phyloP scores from a whole-genome alignment of 225 moss, liverwort and hornwort species.

The Rhytidiadelphus loreus region DNA sequence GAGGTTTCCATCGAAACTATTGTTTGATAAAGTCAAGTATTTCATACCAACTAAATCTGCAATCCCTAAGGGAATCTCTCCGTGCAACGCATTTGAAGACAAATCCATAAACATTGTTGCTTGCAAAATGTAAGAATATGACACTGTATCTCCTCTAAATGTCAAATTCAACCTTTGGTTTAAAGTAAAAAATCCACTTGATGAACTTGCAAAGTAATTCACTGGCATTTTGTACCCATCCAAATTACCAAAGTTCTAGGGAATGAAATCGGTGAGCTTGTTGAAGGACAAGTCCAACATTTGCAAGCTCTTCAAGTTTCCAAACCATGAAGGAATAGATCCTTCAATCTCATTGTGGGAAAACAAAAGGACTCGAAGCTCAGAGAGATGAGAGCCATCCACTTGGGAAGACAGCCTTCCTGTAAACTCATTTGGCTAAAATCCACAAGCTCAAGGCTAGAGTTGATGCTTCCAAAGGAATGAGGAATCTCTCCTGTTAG shows the following conservation, averaged over 20 bases:
- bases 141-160: too few relatives aligned
- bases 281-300: background rate
- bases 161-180: too few relatives aligned
- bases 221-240: background rate
- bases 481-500: background rate
- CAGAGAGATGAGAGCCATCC: background rate
- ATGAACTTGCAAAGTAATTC: too few relatives aligned
- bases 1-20: background rate
- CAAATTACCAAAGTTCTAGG: background rate
- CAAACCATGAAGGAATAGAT: background rate
- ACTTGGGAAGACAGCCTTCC: background rate
- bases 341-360: background rate
- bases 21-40: background rate
- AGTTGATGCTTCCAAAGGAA: background rate
- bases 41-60: background rate
- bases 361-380: background rate
- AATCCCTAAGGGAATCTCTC: background rate
- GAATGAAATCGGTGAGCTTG: background rate
- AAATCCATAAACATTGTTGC: background rate
- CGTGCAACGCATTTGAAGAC: background rate
- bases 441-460: background rate
- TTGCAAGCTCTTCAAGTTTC: background rate
- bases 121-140: too few relatives aligned
- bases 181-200: too few relatives aligned
- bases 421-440: background rate